phyloP scores from a whole-genome alignment of 2,329 filamentous ascomycete genomes.

The Fusarium sp. region DNA sequence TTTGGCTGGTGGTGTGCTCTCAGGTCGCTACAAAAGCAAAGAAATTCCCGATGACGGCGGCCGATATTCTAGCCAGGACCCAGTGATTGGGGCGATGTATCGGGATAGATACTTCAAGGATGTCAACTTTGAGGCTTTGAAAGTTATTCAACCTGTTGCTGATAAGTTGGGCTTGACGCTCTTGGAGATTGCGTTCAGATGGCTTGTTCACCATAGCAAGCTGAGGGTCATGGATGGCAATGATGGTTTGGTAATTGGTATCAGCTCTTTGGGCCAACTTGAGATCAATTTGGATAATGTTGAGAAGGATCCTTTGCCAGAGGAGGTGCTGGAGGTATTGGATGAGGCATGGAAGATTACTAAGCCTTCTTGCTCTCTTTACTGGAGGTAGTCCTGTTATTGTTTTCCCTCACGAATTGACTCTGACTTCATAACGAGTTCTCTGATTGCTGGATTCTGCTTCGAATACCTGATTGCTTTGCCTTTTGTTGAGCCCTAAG shows the following conservation, averaged over 20 bases:
- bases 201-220: conserved; percentile 74
- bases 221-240: conserved; percentile 55
- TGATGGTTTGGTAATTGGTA: conserved; percentile 65
- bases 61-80: conserved; percentile 35
- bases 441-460: rapidly evolving
- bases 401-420: background rate
- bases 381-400: background rate
- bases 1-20: conserved; percentile 76
- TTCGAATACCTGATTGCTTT: background rate
- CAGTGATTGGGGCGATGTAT: conserved; percentile 15
- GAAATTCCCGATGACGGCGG: conserved; percentile 45
- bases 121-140: conserved; percentile 65
- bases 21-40: conserved; percentile 63
- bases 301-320: conserved; percentile 73
- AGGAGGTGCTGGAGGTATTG: conserved; percentile 71
- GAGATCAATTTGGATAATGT: conserved; percentile 61
- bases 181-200: conserved; percentile 76
- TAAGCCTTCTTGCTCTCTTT: background rate
- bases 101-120: conserved; percentile 70
- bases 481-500: rapidly evolving
- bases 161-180: conserved; percentile 72
- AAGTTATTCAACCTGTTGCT: conserved; percentile 70
- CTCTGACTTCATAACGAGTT: too few species aligned
- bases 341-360: conserved; percentile 23
- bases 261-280: conserved; percentile 61